Evolutionary conservation across 140 eudicot species (phyloP), one percentile per base, ranked within the genome.

Genomic region (Ambrosia hybrid): DNA sequence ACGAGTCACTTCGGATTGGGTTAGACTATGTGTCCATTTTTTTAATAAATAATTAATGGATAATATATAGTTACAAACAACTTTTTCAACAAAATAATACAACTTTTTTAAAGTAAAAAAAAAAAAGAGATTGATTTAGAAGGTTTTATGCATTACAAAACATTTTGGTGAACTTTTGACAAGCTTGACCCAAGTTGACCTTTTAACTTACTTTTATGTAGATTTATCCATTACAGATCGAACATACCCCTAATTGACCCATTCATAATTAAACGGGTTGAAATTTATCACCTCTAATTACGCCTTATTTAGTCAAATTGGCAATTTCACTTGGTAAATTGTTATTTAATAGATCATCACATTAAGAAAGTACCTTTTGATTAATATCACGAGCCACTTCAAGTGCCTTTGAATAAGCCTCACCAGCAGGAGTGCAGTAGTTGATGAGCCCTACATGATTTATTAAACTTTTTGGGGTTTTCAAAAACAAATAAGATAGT

Each of bases 311-410:
- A 38, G 57, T 38, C 41, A 63, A 37, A 46, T 14, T 52, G n/a
- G 15, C 36, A 33, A 55, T 55, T 21, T 51, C 64, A 36, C 33
- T 38, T 34, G 3, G 43, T 16, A 30, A 14, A 49, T 73, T 34
- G 14, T 51, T 10, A 6, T 5, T 15, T 56, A 43, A 43, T 14
- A 48, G 39, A 49, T 51, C 37, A 36, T 14, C 38, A 10, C 51
- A 58, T 55, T 33, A 49, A 52, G 72, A 57, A 65, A 11, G 70
- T 82, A 92, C 99, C 99, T 94, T 94, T 74, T 88, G 75, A 72
- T 80, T 86, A 65, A 94, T 94, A 39, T 79, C 85, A 46, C 94
- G 89, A 30, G 99, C 99, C 36, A 94, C 61, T 86, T 91, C 97
- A 74, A 94, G 95, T 57, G 97, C 99, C 85, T 91, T 94, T 57